Percentiles rank a stretch among this genome's conserved stretches.
phyloP scores from a whole-genome alignment of 805 yeast genomes.

The Isabelozyma heimii region DNA sequence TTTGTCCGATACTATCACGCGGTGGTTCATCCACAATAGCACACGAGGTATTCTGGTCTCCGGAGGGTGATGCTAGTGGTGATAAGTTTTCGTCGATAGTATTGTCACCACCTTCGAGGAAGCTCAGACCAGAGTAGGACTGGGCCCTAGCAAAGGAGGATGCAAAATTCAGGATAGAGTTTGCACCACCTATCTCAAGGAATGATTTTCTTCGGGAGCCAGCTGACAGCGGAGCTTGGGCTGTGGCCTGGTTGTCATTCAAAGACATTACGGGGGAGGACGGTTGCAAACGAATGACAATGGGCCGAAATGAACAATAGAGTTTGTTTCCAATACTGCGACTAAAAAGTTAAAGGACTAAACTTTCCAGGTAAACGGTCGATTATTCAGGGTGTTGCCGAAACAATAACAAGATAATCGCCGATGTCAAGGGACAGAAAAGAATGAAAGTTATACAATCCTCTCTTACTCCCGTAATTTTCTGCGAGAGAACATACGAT shows the following conservation, averaged over 20 bases:
- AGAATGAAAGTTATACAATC: too few species aligned
- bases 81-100: conserved; percentile 16
- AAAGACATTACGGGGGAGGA: background rate
- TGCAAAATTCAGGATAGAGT: conserved; percentile 39
- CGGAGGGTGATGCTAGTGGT: conserved; percentile 18
- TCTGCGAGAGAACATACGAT: too few species aligned
- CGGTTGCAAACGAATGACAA: background rate
- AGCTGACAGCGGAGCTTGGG: background rate
- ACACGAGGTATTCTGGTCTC: background rate
- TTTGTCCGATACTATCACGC: background rate
- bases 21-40: conserved; percentile 9
- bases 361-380: too few species aligned
- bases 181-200: conserved; percentile 32
- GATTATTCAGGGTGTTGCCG: too few species aligned
- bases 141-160: conserved; percentile 39
- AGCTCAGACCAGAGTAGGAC: conserved; percentile 18
- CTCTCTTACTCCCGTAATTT: too few species aligned
- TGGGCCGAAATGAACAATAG: background rate
- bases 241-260: background rate
- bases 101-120: conserved; percentile 9
- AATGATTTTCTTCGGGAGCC: conserved; percentile 21
- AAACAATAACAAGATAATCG: too few species aligned
- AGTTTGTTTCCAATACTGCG: too few species aligned
- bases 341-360: too few species aligned
- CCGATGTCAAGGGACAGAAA: too few species aligned